Evolutionary conservation across 2,329 filamentous ascomycete species (phyloP).

Genomic region (Thielaviopsis musarum): DNA sequence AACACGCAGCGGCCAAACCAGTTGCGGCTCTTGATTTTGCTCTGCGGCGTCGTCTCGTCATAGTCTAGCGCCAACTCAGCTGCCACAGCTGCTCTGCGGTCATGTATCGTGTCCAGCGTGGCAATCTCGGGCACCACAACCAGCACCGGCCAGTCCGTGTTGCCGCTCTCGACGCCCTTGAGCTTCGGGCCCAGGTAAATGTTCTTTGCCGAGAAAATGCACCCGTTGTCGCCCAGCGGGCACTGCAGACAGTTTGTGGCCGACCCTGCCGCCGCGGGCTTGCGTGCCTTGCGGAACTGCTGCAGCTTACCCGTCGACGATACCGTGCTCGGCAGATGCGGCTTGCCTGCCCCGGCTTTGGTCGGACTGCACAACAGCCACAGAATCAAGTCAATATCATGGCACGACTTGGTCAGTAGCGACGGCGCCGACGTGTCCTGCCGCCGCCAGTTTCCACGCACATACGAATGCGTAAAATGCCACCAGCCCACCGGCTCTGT

Average conservation of each 20-base stretch:
- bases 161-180: constrained; percentile 43
- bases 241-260: constrained; percentile 84
- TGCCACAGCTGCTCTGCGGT: constrained; percentile 25
- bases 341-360: constrained; percentile 23
- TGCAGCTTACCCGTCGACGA: constrained; percentile 61
- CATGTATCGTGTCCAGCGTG: constrained; percentile 39
- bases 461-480: constrained; percentile 86
- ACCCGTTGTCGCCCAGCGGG: constrained; percentile 32
- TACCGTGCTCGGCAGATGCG: constrained; percentile 62
- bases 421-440: constrained; percentile 61
- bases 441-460: constrained; percentile 86
- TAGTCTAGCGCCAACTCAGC: constrained; percentile 36
- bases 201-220: constrained; percentile 71
- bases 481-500: constrained; percentile 92
- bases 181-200: constrained; percentile 58
- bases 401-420: constrained; percentile 85
- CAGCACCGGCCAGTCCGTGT: constrained; percentile 65
- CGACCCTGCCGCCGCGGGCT: constrained; percentile 54
- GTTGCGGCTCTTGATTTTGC: constrained; percentile 33
- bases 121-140: constrained; percentile 91
- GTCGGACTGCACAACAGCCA: constrained; percentile 75
- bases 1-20: constrained; percentile 95
- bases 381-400: constrained; percentile 83
- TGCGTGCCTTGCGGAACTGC: constrained; percentile 59
- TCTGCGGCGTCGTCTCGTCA: constrained; percentile 23